Percentiles rank a stretch among this genome's conserved stretches.
phyloP scores from a whole-genome alignment of 163 green algal genomes.

The Prototheca cutis region DNA sequence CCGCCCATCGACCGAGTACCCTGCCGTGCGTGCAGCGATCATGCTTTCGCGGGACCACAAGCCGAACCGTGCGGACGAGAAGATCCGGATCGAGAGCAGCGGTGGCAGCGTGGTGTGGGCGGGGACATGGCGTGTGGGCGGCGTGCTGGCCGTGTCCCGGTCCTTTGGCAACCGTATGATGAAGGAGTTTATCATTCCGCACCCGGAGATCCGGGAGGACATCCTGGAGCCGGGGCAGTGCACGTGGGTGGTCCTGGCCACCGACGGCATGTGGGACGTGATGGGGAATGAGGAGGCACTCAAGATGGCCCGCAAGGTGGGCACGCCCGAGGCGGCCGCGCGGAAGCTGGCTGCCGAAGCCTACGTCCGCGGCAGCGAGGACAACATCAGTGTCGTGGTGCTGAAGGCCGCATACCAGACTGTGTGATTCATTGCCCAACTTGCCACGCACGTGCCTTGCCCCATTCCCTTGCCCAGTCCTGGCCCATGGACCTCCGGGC shows the following conservation, averaged over 20 bases:
- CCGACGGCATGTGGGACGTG: conserved; percentile 91
- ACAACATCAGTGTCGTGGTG: conserved; percentile 89
- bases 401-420: no score
- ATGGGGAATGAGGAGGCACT: conserved; percentile 78
- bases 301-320: conserved; percentile 21
- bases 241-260: conserved; percentile 61
- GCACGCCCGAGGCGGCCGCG: conserved; percentile 55
- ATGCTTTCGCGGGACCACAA: conserved; percentile 88
- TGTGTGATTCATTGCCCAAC: no score
- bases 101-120: conserved; percentile 88
- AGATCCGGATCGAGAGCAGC: conserved; percentile 74
- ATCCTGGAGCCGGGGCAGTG: conserved; percentile 9
- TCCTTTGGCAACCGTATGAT: conserved; percentile 79
- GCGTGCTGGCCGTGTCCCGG: conserved; percentile 78
- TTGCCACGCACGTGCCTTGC: no score
- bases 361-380: conserved; percentile 64
- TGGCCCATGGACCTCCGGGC: no score
- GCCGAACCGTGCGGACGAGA: conserved; percentile 83
- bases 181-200: conserved; percentile 51
- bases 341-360: conserved; percentile 68
- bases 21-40: conserved; percentile 32
- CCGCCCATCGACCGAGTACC: not conserved
- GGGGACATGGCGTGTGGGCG: conserved; percentile 82
- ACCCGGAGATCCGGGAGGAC: conserved; percentile 32
- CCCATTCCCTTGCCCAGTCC: no score